A percentile compares a stretch with the other conserved stretches of the same genome.
Conservation (phyloP, 495 filamentous ascomycete species). For the Friedmanniomyces endolithicus region DNA sequence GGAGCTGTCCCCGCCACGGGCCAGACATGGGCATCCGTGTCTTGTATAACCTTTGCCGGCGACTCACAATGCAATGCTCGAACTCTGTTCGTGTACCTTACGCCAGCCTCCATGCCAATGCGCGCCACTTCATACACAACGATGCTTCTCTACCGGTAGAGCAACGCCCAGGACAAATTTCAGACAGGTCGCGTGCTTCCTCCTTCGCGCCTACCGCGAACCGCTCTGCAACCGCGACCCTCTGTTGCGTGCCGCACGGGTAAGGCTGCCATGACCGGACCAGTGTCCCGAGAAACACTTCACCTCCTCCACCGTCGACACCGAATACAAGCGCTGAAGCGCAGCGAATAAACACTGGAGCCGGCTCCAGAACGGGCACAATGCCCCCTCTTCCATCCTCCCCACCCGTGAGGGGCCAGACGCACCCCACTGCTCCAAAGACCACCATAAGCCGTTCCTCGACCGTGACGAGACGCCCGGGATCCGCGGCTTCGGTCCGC, state of each 20-base stretch:
- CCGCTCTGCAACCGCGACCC: no score
- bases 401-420: not conserved
- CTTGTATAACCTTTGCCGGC: not conserved
- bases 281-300: no score
- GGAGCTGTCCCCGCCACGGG: not conserved
- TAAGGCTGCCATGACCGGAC: no score
- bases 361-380: not conserved
- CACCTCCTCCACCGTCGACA: no score
- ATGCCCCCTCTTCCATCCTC: not conserved
- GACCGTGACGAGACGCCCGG: not conserved
- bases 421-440: not conserved
- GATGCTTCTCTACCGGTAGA: not conserved
- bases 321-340: not conserved
- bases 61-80: not conserved
- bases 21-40: not conserved
- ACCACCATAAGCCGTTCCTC: not conserved
- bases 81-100: not conserved
- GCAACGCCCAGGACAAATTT: not conserved
- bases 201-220: no score
- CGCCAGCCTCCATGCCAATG: not conserved
- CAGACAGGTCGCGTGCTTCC: no score
- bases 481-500: not conserved
- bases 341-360: not conserved
- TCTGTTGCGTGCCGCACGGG: no score
- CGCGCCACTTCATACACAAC: not conserved